A percentile compares a stretch with the other conserved stretches of the same genome.
These are phyloP conservation scores for Gossypium raimondii DNA, from an alignment of 345 rosid genomes.

Conservation along the genomic window DNA sequence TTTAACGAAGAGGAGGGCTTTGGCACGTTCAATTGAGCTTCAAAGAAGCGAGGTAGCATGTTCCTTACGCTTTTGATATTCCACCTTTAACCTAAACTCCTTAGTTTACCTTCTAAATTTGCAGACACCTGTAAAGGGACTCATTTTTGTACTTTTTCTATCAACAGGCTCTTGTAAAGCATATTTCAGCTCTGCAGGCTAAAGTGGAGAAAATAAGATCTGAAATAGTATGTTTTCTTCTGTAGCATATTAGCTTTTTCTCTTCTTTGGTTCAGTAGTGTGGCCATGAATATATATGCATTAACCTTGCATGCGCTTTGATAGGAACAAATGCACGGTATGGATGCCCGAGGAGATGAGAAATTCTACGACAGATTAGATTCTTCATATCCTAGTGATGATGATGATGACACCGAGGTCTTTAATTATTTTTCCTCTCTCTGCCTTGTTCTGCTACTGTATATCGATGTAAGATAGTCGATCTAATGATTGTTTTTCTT, in stretches of 20 bases:
- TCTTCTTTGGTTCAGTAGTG: background rate
- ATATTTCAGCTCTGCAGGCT: slow-evolving; percentile 46
- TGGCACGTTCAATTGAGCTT: slow-evolving; percentile 93
- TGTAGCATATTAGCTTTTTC: slow-evolving; percentile 13
- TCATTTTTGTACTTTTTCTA: slow-evolving; percentile 3
- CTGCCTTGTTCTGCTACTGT: background rate
- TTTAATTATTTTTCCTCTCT: background rate
- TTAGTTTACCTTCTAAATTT: background rate
- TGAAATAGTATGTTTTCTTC: slow-evolving; percentile 54
- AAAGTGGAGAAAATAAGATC: slow-evolving; percentile 63
- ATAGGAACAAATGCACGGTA: slow-evolving; percentile 64
- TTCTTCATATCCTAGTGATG: slow-evolving; percentile 57
- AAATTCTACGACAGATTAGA: slow-evolving; percentile 57
- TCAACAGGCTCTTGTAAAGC: slow-evolving; percentile 70
- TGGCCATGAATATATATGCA: background rate
- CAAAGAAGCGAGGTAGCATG: slow-evolving; percentile 75
- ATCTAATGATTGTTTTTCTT: background rate
- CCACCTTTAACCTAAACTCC: too few relatives aligned
- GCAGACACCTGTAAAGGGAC: slow-evolving; percentile 7
- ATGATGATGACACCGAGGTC: slow-evolving; percentile 42
- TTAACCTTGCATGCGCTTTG: background rate
- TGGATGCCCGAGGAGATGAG: slow-evolving; percentile 51
- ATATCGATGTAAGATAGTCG: background rate
- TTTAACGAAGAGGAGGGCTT: slow-evolving; percentile 90
- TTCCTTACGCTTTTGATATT: slow-evolving; percentile 11